Conservation (phyloP, 2,329 filamentous ascomycete genomes). For the Cladophialophora exuberans region DNA sequence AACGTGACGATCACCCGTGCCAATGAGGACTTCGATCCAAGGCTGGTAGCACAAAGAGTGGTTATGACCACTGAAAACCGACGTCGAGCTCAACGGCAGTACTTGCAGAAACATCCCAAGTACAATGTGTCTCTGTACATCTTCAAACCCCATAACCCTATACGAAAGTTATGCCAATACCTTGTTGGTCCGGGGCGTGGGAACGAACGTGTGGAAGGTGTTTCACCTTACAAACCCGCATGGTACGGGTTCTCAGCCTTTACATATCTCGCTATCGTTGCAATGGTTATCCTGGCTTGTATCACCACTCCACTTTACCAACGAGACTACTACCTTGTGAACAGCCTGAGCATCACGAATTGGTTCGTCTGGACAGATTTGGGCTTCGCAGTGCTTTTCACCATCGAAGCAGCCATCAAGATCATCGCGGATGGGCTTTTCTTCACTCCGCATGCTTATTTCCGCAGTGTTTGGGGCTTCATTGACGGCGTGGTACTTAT, state of each 20-base stretch:
- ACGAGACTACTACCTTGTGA: constrained; percentile 74
- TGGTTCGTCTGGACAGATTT: constrained; percentile 97
- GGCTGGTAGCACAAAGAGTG: constrained; percentile 86
- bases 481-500: constrained; percentile 91
- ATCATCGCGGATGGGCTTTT: constrained; percentile 93
- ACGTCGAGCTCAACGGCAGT: constrained; percentile 87
- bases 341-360: constrained; percentile 66
- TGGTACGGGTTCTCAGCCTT: constrained; percentile 96
- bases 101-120: constrained; percentile 79
- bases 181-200: constrained; percentile 92
- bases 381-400: constrained; percentile 85
- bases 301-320: constrained; percentile 94
- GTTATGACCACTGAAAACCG: constrained; percentile 80
- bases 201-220: constrained; percentile 81
- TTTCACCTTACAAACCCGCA: constrained; percentile 82
- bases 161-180: constrained; percentile 82
- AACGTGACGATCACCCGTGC: constrained; percentile 71
- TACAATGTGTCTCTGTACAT: constrained; percentile 94
- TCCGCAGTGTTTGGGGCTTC: constrained; percentile 93
- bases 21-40: constrained; percentile 80
- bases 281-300: constrained; percentile 96
- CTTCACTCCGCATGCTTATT: constrained; percentile 96
- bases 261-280: constrained; percentile 90
- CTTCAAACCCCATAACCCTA: constrained; percentile 75
- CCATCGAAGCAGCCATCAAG: constrained; percentile 84